Base-by-base conservation (phyloP, 2,329 filamentous ascomycete species). In the Thermochaetoides dissita region DNA sequence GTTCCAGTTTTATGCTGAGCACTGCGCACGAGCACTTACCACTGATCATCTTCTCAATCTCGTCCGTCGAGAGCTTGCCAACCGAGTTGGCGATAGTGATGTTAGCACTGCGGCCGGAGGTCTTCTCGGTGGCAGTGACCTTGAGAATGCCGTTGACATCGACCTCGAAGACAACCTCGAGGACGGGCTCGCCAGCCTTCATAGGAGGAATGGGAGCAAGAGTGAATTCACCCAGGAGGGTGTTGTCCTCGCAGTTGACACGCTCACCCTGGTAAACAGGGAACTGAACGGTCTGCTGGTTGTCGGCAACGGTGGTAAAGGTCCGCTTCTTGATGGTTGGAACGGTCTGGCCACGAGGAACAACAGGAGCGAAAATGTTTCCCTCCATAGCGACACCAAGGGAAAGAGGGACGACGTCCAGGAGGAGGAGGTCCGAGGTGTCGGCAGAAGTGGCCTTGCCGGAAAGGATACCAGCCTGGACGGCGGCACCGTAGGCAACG, bases 141-240 rank as follows among this genome's bases (percentile, higher is more conserved):
- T 98, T 98, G 54, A 98, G 81, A 65, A 95, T 94, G 81, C 91
- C 91, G 75, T 98, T 98, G 76, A 95, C 91, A 57, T 98, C 91
- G 61, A 98, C 91, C 73, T 98, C 91, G 69, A 98, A 96, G 65
- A 96, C 87, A 56, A 89, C 84, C 71, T 98, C 91, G 37, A 98
- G 83, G 53, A 94, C 88, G 55, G 91, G 84, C 63, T 98, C 91
- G 64, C 91, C 89, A 59, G 91, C 89, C 59, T 81, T 81, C 86
- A 95, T 67, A 72, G 88, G 66, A 74, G 89, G 76, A 52, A 81
- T 81, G 37, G 89, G 91, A 55, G 87, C 83, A 49, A 98, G 74
- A 46, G 89, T 95, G 69, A 96, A 98, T 69, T 96, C 91, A 64
- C 91, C 91, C 44, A 96, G 77, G 28, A 84, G 94, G 52, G 89